Evolutionary conservation across 2,329 filamentous ascomycete species (phyloP).

Genomic region (Bipolaris bicolor): DNA sequence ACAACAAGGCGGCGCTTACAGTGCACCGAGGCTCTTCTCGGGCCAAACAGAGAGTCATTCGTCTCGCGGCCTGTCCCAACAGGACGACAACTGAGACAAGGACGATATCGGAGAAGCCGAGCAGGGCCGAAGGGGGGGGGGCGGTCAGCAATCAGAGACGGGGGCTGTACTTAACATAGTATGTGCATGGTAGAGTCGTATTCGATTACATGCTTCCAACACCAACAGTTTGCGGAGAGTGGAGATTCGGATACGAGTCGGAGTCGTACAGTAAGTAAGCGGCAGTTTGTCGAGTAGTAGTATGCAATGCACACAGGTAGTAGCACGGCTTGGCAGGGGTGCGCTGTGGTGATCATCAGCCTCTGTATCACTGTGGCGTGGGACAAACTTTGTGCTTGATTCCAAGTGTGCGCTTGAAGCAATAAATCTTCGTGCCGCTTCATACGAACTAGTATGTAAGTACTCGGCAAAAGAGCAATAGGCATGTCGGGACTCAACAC

Average conservation of each 20-base stretch:
- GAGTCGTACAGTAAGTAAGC: background rate
- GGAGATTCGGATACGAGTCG: background rate
- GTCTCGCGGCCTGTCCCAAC: constrained; percentile 1
- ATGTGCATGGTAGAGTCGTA: background rate
- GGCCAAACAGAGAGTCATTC: background rate
- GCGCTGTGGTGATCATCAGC: background rate
- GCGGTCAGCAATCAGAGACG: background rate
- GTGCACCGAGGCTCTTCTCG: constrained; percentile 10
- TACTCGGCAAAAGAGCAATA: background rate
- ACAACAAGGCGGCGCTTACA: constrained; percentile 18
- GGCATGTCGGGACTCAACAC: constrained; percentile 3
- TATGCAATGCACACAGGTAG: background rate
- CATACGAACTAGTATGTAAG: too few species aligned
- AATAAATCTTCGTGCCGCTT: background rate
- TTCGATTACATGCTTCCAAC: too few species aligned
- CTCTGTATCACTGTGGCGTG: background rate
- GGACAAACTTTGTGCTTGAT: background rate
- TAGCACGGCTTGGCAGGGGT: constrained; percentile 7
- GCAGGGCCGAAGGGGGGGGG: background rate
- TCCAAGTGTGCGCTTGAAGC: background rate
- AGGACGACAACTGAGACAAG: constrained; percentile 1
- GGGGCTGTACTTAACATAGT: background rate
- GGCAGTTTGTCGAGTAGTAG: background rate
- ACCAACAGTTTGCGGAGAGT: background rate
- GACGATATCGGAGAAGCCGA: constrained; percentile 19